Evolutionary conservation across 2,329 filamentous ascomycete genomes (phyloP).

Genomic region (Exophiala mesophila): DNA sequence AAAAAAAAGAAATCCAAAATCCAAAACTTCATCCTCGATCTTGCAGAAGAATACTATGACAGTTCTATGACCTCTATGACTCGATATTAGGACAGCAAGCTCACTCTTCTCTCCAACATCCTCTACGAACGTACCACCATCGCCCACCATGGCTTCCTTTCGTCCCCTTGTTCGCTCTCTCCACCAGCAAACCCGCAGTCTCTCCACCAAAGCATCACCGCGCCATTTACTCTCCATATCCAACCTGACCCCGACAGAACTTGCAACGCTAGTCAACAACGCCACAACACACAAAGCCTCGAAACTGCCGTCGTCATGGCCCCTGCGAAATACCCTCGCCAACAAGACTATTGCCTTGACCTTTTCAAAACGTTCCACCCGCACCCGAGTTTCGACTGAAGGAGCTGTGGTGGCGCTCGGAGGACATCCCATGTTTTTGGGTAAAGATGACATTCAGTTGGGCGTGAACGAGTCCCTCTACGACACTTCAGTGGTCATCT

Average conservation of each 20-base stretch:
- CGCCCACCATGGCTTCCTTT: slow-evolving; percentile 17
- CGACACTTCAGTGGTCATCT: slow-evolving; percentile 87
- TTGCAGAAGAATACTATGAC: too few species aligned
- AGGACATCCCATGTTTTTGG: slow-evolving; percentile 92
- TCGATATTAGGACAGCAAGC: too few species aligned
- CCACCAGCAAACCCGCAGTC: slow-evolving; percentile 6
- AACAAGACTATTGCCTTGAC: slow-evolving; percentile 88
- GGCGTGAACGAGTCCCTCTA: slow-evolving; percentile 92
- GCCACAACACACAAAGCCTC: slow-evolving; percentile 69
- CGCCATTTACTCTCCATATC: slow-evolving; percentile 89
- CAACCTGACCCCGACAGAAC: slow-evolving; percentile 74
- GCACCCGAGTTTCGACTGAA: slow-evolving; percentile 90
- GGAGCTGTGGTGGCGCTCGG: slow-evolving; percentile 82
- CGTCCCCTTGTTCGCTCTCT: slow-evolving; percentile 13
- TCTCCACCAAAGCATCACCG: slow-evolving; percentile 42
- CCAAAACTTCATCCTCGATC: too few species aligned
- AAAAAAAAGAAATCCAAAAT: too few species aligned
- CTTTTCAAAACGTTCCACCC: slow-evolving; percentile 93
- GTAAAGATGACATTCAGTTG: slow-evolving; percentile 92
- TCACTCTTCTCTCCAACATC: too few species aligned
- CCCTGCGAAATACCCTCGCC: slow-evolving; percentile 55
- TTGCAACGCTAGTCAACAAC: slow-evolving; percentile 77
- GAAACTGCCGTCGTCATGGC: slow-evolving; percentile 63
- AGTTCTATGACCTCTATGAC: too few species aligned
- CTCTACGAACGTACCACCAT: too few species aligned